Evolutionary conservation across 73 alveolate species (phyloP).

Genomic region (Stentor roeselii): DNA sequence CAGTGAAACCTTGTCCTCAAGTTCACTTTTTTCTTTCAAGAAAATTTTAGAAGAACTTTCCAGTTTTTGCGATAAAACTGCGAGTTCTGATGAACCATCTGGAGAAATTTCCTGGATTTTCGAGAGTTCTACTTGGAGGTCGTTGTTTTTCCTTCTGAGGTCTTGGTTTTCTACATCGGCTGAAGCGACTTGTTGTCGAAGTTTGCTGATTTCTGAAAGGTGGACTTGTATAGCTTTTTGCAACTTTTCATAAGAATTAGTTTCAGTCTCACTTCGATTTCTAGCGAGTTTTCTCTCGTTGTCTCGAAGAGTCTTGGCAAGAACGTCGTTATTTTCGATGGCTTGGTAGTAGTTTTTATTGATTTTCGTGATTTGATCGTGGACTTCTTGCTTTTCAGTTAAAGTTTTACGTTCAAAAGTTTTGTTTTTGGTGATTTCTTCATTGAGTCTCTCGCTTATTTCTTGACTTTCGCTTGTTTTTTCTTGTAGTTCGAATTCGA

Average conservation of each 20-base stretch:
- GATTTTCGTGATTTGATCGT: neutral
- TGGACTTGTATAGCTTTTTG: neutral
- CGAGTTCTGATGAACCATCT: too few species aligned
- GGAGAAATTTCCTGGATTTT: too few species aligned
- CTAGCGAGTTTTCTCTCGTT: neutral
- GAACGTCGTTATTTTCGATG: neutral
- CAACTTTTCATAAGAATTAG: neutral
- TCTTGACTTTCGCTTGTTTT: neutral
- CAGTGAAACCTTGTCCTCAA: neutral
- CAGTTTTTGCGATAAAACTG: neutral
- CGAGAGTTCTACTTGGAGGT: neutral
- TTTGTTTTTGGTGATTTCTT: neutral
- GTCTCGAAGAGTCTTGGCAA: neutral
- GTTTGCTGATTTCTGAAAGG: neutral
- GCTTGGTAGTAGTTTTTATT: neutral
- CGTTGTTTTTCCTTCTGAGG: neutral
- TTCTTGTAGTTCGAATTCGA: neutral
- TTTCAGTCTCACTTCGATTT: constrained; percentile 1
- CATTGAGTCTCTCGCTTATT: neutral
- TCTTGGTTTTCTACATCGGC: neutral
- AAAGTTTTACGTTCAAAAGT: neutral
- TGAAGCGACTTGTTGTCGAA: neutral
- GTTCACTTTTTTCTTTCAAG: neutral
- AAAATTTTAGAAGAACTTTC: neutral
- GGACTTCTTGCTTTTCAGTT: neutral